Conservation (phyloP, 1,139 yeast genomes). For the Pneumocystis wakefieldiae region DNA sequence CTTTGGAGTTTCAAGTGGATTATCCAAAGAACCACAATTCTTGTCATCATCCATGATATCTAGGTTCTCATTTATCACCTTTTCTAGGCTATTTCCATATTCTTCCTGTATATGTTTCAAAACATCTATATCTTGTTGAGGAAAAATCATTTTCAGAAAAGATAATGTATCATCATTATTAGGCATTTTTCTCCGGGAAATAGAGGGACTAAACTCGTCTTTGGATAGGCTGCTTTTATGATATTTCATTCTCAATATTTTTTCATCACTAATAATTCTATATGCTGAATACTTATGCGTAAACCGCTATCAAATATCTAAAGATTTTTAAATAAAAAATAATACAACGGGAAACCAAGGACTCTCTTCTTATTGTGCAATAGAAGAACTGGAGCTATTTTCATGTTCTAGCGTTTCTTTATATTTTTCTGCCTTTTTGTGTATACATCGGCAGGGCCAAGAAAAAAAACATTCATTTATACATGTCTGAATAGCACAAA, state of each 20-base stretch:
- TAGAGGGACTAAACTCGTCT: not conserved
- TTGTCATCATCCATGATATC: not conserved
- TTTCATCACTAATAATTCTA: not conserved
- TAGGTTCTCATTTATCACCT: not conserved
- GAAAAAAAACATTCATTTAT: too few species aligned
- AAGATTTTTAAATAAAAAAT: not conserved
- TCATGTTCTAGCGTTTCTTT: too few species aligned
- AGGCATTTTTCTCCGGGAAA: not conserved
- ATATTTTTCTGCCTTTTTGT: too few species aligned
- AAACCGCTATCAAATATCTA: not conserved
- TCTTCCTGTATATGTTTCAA: not conserved
- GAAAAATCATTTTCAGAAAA: not conserved
- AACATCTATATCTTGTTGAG: not conserved
- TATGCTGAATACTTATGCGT: not conserved
- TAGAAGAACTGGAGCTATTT: too few species aligned
- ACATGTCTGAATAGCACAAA: too few species aligned
- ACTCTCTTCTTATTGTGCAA: too few species aligned
- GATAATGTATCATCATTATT: not conserved
- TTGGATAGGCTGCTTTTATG: not conserved
- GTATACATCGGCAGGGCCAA: too few species aligned
- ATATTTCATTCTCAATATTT: not conserved
- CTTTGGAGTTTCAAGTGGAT: not conserved
- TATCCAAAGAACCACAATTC: not conserved
- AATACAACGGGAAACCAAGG: not conserved
- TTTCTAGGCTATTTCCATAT: not conserved